These are phyloP conservation scores for Solanum appendiculatum DNA, from an alignment of 257 asterid genomes.

Conservation along the genomic window DNA sequence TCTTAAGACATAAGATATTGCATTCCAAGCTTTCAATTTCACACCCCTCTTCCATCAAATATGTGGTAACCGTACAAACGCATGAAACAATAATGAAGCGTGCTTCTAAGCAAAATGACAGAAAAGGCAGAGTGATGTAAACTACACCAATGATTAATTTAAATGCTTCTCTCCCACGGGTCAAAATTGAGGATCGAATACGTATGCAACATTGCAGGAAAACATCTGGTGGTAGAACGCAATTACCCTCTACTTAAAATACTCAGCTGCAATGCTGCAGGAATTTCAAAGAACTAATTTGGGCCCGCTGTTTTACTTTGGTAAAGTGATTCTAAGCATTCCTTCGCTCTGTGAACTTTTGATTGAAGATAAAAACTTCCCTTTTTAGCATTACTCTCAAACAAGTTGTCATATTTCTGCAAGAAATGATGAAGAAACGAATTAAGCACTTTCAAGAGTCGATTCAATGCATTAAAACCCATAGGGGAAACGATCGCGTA, in stretches of 20 bases:
- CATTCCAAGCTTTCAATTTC: neutral
- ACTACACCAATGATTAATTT: neutral
- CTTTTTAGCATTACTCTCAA: slow-evolving; percentile 50
- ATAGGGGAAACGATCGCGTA: neutral
- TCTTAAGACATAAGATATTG: neutral
- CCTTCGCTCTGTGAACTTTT: slow-evolving; percentile 68
- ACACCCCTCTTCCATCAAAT: neutral
- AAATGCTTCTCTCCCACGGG: neutral
- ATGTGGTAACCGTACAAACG: neutral
- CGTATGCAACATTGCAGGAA: neutral
- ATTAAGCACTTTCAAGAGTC: neutral
- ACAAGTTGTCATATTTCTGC: slow-evolving; percentile 54
- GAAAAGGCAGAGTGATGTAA: neutral
- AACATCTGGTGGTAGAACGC: neutral
- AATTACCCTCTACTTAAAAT: neutral
- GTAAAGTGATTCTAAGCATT: slow-evolving; percentile 45
- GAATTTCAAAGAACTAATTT: neutral
- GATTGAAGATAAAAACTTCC: slow-evolving; percentile 52
- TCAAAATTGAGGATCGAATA: neutral
- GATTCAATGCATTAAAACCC: neutral
- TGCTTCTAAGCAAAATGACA: neutral
- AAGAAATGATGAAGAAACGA: neutral
- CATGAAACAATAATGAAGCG: neutral
- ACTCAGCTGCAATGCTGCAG: neutral
- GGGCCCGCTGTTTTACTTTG: slow-evolving; percentile 17